These are phyloP conservation scores for Senna siamea DNA, from an alignment of 306 rosid genomes.

Conservation along the genomic window DNA sequence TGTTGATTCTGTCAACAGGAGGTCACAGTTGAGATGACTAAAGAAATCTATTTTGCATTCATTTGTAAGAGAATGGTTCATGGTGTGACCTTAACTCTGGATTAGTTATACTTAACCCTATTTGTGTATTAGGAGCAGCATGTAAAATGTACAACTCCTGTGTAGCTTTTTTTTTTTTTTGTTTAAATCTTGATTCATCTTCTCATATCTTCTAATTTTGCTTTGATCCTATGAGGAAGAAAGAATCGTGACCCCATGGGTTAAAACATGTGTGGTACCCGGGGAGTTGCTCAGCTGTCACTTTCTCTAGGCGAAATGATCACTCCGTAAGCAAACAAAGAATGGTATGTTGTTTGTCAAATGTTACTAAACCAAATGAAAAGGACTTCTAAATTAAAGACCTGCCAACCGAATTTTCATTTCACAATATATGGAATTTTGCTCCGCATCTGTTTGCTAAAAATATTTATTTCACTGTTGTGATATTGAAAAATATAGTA, in stretches of 20 bases:
- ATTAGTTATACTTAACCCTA: not conserved
- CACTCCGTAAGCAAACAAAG: constrained; percentile 1
- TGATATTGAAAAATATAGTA: no score
- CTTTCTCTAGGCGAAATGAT: constrained; percentile 20
- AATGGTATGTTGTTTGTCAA: constrained; percentile 38
- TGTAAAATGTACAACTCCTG: not conserved
- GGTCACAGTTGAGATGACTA: constrained; percentile 7
- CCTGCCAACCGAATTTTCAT: constrained; percentile 15
- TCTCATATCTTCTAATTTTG: constrained; percentile 21
- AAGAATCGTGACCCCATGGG: not conserved
- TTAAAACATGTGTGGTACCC: not conserved
- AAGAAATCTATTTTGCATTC: not conserved
- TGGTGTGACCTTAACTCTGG: not conserved
- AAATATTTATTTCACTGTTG: no score
- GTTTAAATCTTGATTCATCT: not conserved
- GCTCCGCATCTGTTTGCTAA: not conserved
- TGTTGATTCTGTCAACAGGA: constrained; percentile 13
- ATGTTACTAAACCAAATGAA: constrained; percentile 43
- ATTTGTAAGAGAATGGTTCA: constrained; percentile 33
- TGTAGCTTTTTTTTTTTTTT: not conserved
- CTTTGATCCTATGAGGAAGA: not conserved
- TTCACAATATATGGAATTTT: not conserved
- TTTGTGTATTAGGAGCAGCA: constrained; percentile 5
- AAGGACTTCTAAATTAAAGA: constrained; percentile 25
- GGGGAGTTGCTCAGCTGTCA: constrained; percentile 40